Evolutionary conservation across 2,329 filamentous ascomycete genomes (phyloP), one percentile per base, ranked within the genome.

Genomic region (Aspergillus tubingensis): DNA sequence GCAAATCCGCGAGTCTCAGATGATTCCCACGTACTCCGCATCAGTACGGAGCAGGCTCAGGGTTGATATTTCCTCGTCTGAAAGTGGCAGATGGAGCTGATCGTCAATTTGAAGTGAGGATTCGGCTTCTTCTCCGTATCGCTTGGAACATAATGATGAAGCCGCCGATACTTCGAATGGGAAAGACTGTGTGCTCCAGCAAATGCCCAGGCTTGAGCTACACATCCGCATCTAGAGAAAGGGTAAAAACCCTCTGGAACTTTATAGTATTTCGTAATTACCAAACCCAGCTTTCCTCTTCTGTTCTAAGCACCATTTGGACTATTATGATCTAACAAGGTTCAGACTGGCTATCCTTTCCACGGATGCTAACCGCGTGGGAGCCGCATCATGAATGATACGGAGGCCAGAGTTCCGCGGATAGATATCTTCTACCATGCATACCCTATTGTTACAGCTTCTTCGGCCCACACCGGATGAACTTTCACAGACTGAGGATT

Each of bases 401-500:
- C 30, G 27, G 30, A 55, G 53, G 44, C 25, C 17, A 55, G 27
- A 17, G 13, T 36, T 30, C 23, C 39, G 47, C 39, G 25, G 39
- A 32, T 19, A 21, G 25, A 39, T 39, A 59, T 52, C 32, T 13
- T 36, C 54, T 48, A 44, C 54, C 41, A 48, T 60, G 57, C 60
- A 48, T 54, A 27, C 32, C 27, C 15, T 27, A 17, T n/a, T 17
- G 47, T 39, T 51, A 55, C 19, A 32, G 27, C 30, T 8, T 15
- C 47, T 39, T 17, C 43, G 25, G 36, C 43, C 11, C 47, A 38
- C 23, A 13, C 21, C 15, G 8, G 15, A 19, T 7, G 19, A 43
- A n/a, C 13, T 44, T 27, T 36, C 48, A 51, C 30, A 38, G 49
- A 36, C n/a, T 55, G 41, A 59, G 23, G 32, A 73, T 68, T 7